These are phyloP conservation scores for Fraxinus anomala DNA, from an alignment of 257 asterid species.

Conservation along the genomic window DNA sequence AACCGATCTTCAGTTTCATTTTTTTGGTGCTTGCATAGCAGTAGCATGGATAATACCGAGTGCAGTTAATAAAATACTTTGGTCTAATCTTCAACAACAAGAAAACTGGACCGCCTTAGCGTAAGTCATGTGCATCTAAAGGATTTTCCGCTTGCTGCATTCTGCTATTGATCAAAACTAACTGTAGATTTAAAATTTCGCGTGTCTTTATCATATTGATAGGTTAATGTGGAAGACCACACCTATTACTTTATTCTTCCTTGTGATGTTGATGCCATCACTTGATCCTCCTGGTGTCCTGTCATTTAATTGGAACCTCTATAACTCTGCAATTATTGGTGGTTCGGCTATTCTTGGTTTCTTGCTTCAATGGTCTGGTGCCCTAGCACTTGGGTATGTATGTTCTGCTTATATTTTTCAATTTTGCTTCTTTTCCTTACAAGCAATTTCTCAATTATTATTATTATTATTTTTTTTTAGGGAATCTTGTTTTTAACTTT, in stretches of 20 bases:
- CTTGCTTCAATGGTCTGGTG: conserved; percentile 99
- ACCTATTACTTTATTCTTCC: conserved; percentile 84
- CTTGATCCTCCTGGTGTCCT: conserved; percentile 96
- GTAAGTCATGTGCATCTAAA: conserved; percentile 43
- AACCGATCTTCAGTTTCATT: conserved; percentile 88
- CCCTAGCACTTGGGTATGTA: conserved; percentile 92
- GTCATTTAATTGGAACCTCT: conserved; percentile 66
- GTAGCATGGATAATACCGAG: conserved; percentile 94
- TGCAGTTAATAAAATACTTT: conserved; percentile 83
- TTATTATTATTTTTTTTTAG: background rate
- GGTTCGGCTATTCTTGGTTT: conserved; percentile 90
- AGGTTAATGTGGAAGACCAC: conserved; percentile 99
- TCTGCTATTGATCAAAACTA: conserved; percentile 12
- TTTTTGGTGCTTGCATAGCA: conserved; percentile 94
- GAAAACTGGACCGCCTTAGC: conserved; percentile 96
- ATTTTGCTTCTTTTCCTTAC: conserved; percentile 9
- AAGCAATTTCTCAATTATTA: background rate
- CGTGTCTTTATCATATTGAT: conserved; percentile 20
- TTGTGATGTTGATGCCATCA: conserved; percentile 81
- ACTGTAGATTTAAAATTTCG: conserved; percentile 7
- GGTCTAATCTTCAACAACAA: conserved; percentile 96
- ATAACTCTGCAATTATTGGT: conserved; percentile 61
- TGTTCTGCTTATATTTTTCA: conserved; percentile 16
- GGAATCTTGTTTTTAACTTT: background rate
- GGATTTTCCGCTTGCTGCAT: conserved; percentile 15